Evolutionary conservation across 1,284 basidiomycete genomes (phyloP).

Genomic region (Ustilago trichophora): DNA sequence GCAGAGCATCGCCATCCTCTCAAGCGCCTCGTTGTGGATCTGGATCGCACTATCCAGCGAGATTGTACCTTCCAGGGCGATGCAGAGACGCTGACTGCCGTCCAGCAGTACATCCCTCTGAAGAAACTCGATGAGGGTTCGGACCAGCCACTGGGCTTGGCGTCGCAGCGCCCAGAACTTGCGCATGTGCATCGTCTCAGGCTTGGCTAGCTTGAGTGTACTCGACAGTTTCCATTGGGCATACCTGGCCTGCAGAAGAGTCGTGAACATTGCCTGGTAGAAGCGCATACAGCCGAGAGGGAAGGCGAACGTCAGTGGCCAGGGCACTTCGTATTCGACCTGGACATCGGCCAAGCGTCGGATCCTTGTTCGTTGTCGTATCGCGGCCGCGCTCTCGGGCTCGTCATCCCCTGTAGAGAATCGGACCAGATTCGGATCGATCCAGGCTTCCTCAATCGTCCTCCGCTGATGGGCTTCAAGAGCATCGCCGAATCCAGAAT

Average conservation of each 20-base stretch:
- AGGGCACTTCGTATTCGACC: slow-evolving; percentile 44
- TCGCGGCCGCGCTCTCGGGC: slow-evolving; percentile 7
- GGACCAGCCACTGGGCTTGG: slow-evolving; percentile 40
- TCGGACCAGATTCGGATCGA: slow-evolving; percentile 36
- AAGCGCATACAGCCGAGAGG: slow-evolving; percentile 18
- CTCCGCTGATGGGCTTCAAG: slow-evolving; percentile 15
- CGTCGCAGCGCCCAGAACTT: slow-evolving; percentile 40
- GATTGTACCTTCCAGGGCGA: slow-evolving; percentile 6
- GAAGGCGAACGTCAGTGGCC: slow-evolving; percentile 36
- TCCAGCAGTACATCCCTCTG: slow-evolving; percentile 26
- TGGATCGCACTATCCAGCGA: slow-evolving; percentile 34
- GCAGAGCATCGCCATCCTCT: slow-evolving; percentile 31
- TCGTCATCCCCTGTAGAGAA: slow-evolving; percentile 15
- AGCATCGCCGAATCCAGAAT: slow-evolving; percentile 30
- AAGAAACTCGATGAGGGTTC: slow-evolving; percentile 25
- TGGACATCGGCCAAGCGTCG: slow-evolving; percentile 27
- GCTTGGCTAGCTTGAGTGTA: slow-evolving; percentile 29
- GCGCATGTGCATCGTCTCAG: slow-evolving; percentile 34
- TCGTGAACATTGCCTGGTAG: slow-evolving; percentile 36
- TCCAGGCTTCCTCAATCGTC: slow-evolving; percentile 12
- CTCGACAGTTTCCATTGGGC: slow-evolving; percentile 26
- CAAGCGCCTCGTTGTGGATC: slow-evolving; percentile 18
- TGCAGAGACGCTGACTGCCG: slow-evolving; percentile 6
- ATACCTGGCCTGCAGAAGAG: slow-evolving; percentile 34
- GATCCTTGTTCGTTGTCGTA: slow-evolving; percentile 15